phyloP scores from a whole-genome alignment of 257 asterid species.

The Apocynum venetum region DNA sequence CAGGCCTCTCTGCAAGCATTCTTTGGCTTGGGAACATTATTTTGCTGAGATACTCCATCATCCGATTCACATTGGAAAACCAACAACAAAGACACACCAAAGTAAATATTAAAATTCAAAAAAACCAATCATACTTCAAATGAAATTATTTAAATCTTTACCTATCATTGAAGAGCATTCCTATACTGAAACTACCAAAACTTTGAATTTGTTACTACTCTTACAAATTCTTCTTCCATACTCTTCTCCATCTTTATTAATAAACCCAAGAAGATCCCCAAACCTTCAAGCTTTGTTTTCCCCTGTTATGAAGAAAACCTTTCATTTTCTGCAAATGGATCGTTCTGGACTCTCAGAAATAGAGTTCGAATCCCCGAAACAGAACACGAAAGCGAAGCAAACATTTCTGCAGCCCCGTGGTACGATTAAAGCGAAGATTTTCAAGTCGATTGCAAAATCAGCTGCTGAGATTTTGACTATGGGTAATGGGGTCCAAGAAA shows the following conservation, averaged over 20 bases:
- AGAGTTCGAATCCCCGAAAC: neutral
- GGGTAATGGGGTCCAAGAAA: neutral
- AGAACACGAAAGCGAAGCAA: neutral
- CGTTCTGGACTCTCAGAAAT: neutral
- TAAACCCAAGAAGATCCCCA: too few relatives aligned
- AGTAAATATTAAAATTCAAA: neutral
- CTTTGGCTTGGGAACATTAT: too few relatives aligned
- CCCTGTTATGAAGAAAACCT: too few relatives aligned
- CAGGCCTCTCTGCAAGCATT: too few relatives aligned
- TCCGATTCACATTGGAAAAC: slow-evolving; percentile 2
- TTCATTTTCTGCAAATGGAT: too few relatives aligned
- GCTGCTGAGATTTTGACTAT: neutral
- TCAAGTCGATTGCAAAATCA: slow-evolving; percentile 22
- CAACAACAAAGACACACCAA: neutral
- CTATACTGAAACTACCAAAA: slow-evolving; percentile 61
- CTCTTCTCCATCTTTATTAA: too few relatives aligned
- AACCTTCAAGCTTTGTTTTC: too few relatives aligned
- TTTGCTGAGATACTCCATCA: neutral
- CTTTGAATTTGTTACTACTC: too few relatives aligned
- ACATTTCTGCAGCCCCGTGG: slow-evolving; percentile 1
- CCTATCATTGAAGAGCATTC: slow-evolving; percentile 83
- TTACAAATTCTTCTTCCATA: too few relatives aligned
- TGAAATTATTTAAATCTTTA: slow-evolving; percentile 18
- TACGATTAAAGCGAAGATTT: slow-evolving; percentile 7
- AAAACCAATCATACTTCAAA: neutral